Conservation (phyloP, 208 protist genomes). For the Blastocrithidia nonstop region DNA sequence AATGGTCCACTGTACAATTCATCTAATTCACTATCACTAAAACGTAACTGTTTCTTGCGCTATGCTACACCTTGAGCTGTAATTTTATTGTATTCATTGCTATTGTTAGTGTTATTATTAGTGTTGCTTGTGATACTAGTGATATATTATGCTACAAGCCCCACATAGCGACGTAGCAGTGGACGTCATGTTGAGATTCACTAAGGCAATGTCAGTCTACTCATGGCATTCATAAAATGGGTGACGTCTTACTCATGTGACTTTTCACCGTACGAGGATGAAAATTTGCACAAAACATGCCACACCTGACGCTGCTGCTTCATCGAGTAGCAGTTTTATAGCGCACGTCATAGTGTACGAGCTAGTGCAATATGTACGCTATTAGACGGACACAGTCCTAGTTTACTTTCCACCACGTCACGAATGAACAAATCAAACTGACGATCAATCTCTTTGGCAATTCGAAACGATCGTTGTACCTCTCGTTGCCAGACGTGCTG, state of each 20-base stretch:
- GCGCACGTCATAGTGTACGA: constrained; percentile 24
- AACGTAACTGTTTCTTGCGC: constrained; percentile 34
- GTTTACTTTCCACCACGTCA: constrained; percentile 30
- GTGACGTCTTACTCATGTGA: constrained; percentile 1
- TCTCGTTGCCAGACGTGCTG: constrained; percentile 20
- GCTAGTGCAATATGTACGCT: constrained; percentile 17
- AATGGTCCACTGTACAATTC: constrained; percentile 16
- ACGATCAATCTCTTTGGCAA: constrained; percentile 27
- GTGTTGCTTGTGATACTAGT: neutral
- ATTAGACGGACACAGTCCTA: constrained; percentile 30
- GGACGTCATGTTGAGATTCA: constrained; percentile 7
- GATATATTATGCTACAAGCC: constrained; percentile 10
- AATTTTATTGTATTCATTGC: constrained; percentile 10
- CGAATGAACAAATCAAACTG: constrained; percentile 36
- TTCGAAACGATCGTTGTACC: constrained; percentile 36
- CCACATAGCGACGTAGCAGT: constrained; percentile 19
- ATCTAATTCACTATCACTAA: constrained; percentile 51
- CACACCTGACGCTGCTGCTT: constrained; percentile 47
- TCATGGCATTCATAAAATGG: constrained; percentile 9
- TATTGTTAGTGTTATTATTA: no score
- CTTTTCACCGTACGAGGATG: constrained; percentile 23
- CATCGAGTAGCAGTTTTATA: constrained; percentile 18
- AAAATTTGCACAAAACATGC: constrained; percentile 56
- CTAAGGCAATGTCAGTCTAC: constrained; percentile 5
- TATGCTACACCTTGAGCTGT: constrained; percentile 19